Conservation (phyloP, 148 eudicot species). For the Diospyros kaki region DNA sequence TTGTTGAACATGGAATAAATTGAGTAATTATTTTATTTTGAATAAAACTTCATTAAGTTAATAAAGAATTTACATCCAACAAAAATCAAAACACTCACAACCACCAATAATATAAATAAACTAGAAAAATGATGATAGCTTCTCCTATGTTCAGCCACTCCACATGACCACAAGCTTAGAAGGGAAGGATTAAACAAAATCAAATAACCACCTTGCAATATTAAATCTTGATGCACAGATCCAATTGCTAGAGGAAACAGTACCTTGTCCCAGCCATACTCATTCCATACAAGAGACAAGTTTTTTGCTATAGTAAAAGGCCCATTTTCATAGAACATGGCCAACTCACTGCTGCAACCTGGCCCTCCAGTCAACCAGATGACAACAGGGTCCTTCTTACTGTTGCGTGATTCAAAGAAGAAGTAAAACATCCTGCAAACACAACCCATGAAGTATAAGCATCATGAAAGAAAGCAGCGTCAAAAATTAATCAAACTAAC, state of each 20-base stretch:
- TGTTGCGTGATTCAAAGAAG: conserved; percentile 82
- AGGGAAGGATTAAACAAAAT: neutral
- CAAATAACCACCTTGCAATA: neutral
- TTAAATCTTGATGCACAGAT: neutral
- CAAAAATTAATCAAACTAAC: neutral
- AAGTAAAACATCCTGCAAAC: conserved; percentile 83
- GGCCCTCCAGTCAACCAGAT: conserved; percentile 98
- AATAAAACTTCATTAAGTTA: neutral
- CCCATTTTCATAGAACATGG: conserved; percentile 92
- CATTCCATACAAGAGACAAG: conserved; percentile 75
- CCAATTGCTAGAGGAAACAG: conserved; percentile 3
- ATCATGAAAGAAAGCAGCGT: neutral
- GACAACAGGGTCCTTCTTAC: conserved; percentile 72
- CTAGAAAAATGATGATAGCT: neutral
- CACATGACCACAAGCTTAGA: neutral
- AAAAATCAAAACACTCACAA: neutral
- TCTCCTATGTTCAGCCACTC: neutral
- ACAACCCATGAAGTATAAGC: conserved; percentile 2
- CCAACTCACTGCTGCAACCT: conserved; percentile 96
- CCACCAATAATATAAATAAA: no score
- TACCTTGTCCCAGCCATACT: conserved; percentile 94
- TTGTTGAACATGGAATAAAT: neutral
- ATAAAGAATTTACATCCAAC: neutral
- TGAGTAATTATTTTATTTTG: neutral
- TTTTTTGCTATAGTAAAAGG: conserved; percentile 70